A percentile compares a stretch with the other conserved stretches of the same genome.
Evolutionary conservation across 352 stramenopile genomes (phyloP).

Genomic region (Pelagophyceae sp.): DNA sequence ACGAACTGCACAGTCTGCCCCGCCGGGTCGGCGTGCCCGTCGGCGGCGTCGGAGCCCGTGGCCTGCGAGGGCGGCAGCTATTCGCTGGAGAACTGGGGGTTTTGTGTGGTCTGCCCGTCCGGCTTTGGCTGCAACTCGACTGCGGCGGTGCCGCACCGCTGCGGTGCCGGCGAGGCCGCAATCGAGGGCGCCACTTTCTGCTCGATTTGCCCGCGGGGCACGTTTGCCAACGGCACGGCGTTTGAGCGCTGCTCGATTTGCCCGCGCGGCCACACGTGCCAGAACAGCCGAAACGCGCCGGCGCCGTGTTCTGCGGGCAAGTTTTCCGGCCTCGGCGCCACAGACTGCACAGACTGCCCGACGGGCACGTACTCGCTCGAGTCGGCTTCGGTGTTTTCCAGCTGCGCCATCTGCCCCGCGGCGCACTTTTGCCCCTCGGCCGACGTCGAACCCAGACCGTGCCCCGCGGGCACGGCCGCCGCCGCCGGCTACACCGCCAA

Average conservation of each 20-base stretch:
- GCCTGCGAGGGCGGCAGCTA: constrained; percentile 40
- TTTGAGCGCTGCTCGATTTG: constrained; percentile 55
- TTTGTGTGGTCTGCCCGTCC: constrained; percentile 63
- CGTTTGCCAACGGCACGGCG: constrained; percentile 47
- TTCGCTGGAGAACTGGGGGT: constrained; percentile 38
- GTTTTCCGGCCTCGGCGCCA: constrained; percentile 16
- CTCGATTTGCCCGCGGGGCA: constrained; percentile 37
- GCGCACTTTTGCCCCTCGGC: constrained; percentile 24
- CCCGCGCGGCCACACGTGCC: constrained; percentile 63
- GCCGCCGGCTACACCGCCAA: constrained; percentile 22
- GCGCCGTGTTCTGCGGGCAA: constrained; percentile 20
- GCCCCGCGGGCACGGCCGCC: constrained; percentile 33
- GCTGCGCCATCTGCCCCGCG: constrained; percentile 18
- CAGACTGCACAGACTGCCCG: constrained; percentile 33
- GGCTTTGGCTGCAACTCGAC: constrained; percentile 60
- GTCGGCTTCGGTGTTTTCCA: constrained; percentile 26
- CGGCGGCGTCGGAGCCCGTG: constrained; percentile 18
- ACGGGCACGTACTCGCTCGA: constrained; percentile 26
- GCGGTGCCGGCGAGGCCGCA: constrained; percentile 20
- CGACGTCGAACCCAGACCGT: constrained; percentile 47
- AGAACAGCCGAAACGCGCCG: constrained; percentile 26
- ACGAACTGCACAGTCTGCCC: not conserved
- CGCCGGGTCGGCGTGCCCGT: constrained; percentile 17
- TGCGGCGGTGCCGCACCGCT: constrained; percentile 18
- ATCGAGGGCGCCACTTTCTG: not conserved